Evolutionary conservation across 202 grass and related monocot species (phyloP).

Genomic region (Hordeum pubiflorum): DNA sequence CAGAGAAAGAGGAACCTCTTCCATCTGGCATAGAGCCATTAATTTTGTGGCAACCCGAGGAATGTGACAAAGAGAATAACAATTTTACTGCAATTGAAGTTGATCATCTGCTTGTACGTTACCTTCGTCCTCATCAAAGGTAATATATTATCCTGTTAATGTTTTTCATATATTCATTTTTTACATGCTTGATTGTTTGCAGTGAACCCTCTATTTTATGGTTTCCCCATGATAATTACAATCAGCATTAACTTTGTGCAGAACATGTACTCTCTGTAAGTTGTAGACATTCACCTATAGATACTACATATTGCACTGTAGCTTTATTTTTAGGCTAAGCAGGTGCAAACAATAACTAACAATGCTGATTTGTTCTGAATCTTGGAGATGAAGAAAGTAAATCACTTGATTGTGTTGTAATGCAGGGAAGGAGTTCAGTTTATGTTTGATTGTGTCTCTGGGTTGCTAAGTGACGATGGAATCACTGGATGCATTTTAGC

Average conservation of each 20-base stretch:
- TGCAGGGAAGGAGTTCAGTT: conserved; percentile 98
- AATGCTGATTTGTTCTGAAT: conserved; percentile 7
- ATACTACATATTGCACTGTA: background rate
- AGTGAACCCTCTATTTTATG: background rate
- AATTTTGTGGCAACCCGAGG: conserved; percentile 73
- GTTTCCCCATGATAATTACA: background rate
- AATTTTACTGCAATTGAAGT: conserved; percentile 57
- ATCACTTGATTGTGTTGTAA: conserved; percentile 35
- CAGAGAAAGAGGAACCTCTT: conserved; percentile 56
- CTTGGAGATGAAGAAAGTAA: background rate
- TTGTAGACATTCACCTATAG: background rate
- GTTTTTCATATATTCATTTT: background rate
- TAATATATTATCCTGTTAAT: conserved; percentile 25
- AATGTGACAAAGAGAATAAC: conserved; percentile 52
- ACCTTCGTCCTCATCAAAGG: conserved; percentile 94
- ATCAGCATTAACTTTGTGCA: background rate
- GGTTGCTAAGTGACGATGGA: conserved; percentile 68
- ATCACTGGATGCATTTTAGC: conserved; percentile 95
- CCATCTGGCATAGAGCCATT: conserved; percentile 89
- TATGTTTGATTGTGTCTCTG: conserved; percentile 99
- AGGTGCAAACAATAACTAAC: background rate
- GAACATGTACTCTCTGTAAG: background rate
- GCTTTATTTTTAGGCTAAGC: background rate
- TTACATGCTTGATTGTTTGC: conserved; percentile 3
- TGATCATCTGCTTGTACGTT: conserved; percentile 69